Evolutionary conservation across 805 yeast genomes (phyloP).

Genomic region (Nakazawaea ambrosiae): DNA sequence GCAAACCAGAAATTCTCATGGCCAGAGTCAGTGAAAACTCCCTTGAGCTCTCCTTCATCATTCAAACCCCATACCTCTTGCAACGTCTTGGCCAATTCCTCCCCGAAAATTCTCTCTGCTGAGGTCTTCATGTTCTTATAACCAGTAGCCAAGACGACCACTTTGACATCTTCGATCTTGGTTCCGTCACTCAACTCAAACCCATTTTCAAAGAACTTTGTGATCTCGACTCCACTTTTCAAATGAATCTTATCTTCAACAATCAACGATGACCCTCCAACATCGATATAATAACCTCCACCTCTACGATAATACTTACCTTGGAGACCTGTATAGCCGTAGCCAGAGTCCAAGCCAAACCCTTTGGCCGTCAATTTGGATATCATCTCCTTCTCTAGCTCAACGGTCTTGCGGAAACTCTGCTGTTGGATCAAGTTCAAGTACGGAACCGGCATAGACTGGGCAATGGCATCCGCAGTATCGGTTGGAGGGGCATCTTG

Average conservation of each 20-base stretch:
- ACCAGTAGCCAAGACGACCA: constrained; percentile 38
- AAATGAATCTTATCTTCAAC: constrained; percentile 30
- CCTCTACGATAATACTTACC: constrained; percentile 32
- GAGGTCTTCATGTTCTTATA: constrained; percentile 34
- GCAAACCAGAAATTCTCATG: constrained; percentile 32
- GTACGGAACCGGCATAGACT: constrained; percentile 27
- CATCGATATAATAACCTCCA: constrained; percentile 40
- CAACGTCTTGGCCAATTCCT: constrained; percentile 25
- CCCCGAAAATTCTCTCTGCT: constrained; percentile 30
- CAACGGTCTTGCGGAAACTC: constrained; percentile 26
- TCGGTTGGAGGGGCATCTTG: constrained; percentile 27
- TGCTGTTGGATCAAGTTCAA: constrained; percentile 29
- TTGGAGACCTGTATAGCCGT: constrained; percentile 34
- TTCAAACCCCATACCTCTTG: constrained; percentile 35
- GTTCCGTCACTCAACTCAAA: constrained; percentile 33
- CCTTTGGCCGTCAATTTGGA: constrained; percentile 28
- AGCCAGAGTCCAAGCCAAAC: constrained; percentile 33
- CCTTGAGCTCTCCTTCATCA: constrained; percentile 33
- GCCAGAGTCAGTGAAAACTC: constrained; percentile 32
- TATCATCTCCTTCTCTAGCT: constrained; percentile 25
- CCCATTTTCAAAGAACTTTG: constrained; percentile 27
- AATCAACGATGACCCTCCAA: constrained; percentile 33
- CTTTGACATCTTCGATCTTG: constrained; percentile 24
- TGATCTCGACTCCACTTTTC: constrained; percentile 26
- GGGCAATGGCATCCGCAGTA: constrained; percentile 31